A percentile compares a stretch with the other conserved stretches of the same genome.
phyloP scores from a whole-genome alignment of 257 asterid genomes.

The Solanum arcanum region DNA sequence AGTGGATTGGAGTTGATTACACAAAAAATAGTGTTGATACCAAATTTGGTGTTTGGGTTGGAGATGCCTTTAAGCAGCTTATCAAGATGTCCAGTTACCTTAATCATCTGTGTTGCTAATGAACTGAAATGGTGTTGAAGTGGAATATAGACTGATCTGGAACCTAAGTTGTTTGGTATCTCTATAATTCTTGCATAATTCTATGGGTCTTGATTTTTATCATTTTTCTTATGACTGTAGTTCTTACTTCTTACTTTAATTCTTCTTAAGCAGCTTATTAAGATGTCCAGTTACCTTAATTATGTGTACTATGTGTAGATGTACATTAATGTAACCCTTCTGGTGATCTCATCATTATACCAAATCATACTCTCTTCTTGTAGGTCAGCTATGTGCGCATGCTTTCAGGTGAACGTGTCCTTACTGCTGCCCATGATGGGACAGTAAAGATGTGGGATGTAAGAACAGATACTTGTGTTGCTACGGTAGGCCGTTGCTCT shows the following conservation, averaged over 20 bases:
- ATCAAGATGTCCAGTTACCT: not conserved
- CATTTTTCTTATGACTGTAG: not conserved
- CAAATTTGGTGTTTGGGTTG: no score
- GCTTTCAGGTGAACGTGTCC: conserved; percentile 98
- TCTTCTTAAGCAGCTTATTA: not conserved
- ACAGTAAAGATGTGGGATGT: conserved; percentile 99
- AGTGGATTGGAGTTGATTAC: no score
- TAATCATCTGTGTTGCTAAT: not conserved
- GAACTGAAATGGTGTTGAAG: no score
- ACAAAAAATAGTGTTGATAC: no score
- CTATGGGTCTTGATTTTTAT: not conserved
- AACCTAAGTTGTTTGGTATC: not conserved
- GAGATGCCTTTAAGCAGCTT: not conserved
- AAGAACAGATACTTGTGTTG: conserved; percentile 95
- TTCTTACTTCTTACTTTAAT: not conserved
- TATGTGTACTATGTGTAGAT: not conserved
- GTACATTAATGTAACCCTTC: not conserved
- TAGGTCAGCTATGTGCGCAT: conserved; percentile 85
- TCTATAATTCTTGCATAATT: not conserved
- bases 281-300: not conserved
- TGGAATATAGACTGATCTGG: not conserved
- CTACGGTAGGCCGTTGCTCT: conserved; percentile 88
- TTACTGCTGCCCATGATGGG: conserved; percentile 95
- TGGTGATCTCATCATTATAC: not conserved
- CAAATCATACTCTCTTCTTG: not conserved